phyloP scores from a whole-genome alignment of 352 stramenopile genomes.

The Thalassiosira mediterranea region DNA sequence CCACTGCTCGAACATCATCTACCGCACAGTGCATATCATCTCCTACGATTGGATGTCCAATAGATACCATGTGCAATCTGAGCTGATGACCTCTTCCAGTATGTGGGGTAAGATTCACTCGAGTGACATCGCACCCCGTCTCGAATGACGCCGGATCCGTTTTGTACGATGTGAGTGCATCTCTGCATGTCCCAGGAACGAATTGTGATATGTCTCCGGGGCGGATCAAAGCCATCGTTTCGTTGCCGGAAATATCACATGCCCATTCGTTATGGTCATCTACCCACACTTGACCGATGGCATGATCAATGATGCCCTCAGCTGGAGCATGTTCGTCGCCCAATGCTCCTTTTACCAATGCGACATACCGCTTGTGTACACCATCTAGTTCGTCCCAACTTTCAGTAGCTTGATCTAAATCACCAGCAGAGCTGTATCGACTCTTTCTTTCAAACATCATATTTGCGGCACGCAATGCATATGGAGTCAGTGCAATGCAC shows the following conservation, averaged over 20 bases:
- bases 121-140: background rate
- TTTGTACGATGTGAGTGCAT: constrained; percentile 34
- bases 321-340: constrained; percentile 8
- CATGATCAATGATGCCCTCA: constrained; percentile 18
- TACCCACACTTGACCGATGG: constrained; percentile 51
- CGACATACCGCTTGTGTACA: constrained; percentile 45
- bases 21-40: constrained; percentile 27
- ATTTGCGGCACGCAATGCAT: constrained; percentile 41
- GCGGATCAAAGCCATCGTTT: constrained; percentile 37
- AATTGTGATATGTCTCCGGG: constrained; percentile 24
- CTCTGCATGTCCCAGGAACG: constrained; percentile 36
- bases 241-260: constrained; percentile 44
- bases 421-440: background rate
- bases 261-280: constrained; percentile 50
- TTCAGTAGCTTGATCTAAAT: background rate
- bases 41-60: constrained; percentile 53
- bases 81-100: constrained; percentile 62
- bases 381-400: background rate
- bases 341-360: constrained; percentile 46
- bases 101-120: constrained; percentile 45
- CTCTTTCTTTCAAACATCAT: constrained; percentile 57
- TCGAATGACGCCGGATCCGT: constrained; percentile 11
- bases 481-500: constrained; percentile 46
- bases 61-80: constrained; percentile 52
- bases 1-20: too few species aligned